These are phyloP conservation scores for Lactifluus volemus DNA, from an alignment of 768 basidiomycete genomes.

Conservation along the genomic window DNA sequence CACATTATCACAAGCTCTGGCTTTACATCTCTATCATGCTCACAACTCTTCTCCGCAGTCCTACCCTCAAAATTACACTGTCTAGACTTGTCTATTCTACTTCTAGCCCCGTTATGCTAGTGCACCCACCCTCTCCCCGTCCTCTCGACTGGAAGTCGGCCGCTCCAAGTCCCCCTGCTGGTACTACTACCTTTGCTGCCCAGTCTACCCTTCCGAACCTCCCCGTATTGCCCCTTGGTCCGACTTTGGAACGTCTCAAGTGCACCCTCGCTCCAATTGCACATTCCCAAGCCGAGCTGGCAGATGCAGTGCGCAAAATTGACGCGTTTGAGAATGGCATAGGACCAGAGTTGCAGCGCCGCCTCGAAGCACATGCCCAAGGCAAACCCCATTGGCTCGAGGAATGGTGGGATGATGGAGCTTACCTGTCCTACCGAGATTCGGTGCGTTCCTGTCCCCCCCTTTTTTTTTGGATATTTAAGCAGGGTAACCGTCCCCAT, in stretches of 20 bases:
- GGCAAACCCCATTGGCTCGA: conserved; percentile 75
- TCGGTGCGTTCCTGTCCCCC: conserved; percentile 41
- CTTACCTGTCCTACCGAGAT: conserved; percentile 79
- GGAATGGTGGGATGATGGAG: conserved; percentile 89
- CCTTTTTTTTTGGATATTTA: neutral
- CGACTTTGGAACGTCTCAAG: conserved; percentile 63
- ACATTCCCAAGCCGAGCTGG: conserved; percentile 49
- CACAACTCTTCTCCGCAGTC: neutral
- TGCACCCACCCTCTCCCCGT: conserved; percentile 23
- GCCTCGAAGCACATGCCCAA: conserved; percentile 47
- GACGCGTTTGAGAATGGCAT: conserved; percentile 47
- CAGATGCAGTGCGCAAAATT: conserved; percentile 49
- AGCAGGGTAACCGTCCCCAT: neutral
- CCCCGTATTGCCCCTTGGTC: conserved; percentile 61
- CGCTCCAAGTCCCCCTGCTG: conserved; percentile 46
- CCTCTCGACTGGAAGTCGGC: conserved; percentile 62
- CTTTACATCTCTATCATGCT: neutral
- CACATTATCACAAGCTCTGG: neutral
- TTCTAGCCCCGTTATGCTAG: neutral
- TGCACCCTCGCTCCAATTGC: conserved; percentile 68
- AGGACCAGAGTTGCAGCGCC: conserved; percentile 47
- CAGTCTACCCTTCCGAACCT: conserved; percentile 60
- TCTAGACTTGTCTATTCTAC: neutral
- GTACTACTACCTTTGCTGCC: conserved; percentile 53
- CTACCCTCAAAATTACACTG: neutral